Evolutionary conservation across 1,284 basidiomycete species (phyloP).

Genomic region (Ganoderma lingzhi): DNA sequence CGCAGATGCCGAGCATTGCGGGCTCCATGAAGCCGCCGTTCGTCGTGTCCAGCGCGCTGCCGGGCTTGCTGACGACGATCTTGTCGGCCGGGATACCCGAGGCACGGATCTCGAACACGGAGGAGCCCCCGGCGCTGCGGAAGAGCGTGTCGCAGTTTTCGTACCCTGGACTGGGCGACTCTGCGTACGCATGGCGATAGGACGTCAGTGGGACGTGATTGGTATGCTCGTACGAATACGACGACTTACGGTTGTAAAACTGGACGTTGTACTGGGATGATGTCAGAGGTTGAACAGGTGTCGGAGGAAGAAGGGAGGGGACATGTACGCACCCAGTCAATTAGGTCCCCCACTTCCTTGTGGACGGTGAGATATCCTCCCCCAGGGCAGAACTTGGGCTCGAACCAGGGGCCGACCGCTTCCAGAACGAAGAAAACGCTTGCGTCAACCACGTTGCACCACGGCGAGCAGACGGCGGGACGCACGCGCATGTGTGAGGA

Average conservation of each 20-base stretch:
- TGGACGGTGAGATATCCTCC: slow-evolving; percentile 69
- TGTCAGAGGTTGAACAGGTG: neutral
- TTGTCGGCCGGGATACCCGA: slow-evolving; percentile 58
- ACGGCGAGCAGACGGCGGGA: neutral
- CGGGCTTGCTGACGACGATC: slow-evolving; percentile 71
- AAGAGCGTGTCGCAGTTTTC: slow-evolving; percentile 63
- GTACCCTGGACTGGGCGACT: slow-evolving; percentile 54
- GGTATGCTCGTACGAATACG: neutral
- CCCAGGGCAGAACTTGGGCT: slow-evolving; percentile 54
- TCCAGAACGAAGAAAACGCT: neutral
- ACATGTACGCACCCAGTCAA: slow-evolving; percentile 43
- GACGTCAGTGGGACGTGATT: neutral
- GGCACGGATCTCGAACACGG: slow-evolving; percentile 68
- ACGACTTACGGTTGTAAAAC: slow-evolving; percentile 66
- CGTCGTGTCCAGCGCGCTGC: slow-evolving; percentile 52
- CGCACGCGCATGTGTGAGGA: slow-evolving; percentile 46
- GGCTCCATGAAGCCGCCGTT: slow-evolving; percentile 65
- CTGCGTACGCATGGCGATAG: slow-evolving; percentile 37
- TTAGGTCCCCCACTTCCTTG: slow-evolving; percentile 56
- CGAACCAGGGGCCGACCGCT: slow-evolving; percentile 64
- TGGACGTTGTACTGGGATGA: slow-evolving; percentile 53
- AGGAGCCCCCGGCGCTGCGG: slow-evolving; percentile 53
- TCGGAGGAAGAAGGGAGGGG: too few species aligned
- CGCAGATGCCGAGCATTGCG: slow-evolving; percentile 58
- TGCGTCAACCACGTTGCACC: neutral